Percentiles rank a stretch among this genome's conserved stretches.
Evolutionary conservation across 2,329 filamentous ascomycete species (phyloP).

Genomic region (Calonectria leucothoes): DNA sequence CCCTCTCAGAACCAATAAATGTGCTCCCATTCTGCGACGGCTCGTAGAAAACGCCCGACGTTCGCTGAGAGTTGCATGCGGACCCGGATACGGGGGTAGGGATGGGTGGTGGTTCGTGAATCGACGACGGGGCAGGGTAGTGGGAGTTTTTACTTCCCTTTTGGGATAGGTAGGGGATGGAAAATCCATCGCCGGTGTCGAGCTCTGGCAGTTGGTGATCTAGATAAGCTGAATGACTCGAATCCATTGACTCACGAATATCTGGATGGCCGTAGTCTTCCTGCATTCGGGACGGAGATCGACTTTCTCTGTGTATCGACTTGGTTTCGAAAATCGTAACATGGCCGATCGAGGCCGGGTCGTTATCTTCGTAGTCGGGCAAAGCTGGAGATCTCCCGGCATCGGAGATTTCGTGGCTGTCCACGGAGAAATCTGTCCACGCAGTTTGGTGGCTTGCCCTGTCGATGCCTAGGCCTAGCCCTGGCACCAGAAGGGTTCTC

Average conservation of each 20-base stretch:
- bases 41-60: constrained; percentile 54
- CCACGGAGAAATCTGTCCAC: constrained; percentile 72
- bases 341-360: constrained; percentile 45
- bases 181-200: constrained; percentile 63
- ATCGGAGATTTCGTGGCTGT: constrained; percentile 59
- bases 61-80: constrained; percentile 55
- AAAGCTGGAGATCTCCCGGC: constrained; percentile 43
- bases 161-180: constrained; percentile 58
- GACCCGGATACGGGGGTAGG: constrained; percentile 52
- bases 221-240: constrained; percentile 42
- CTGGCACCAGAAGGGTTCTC: constrained; percentile 61
- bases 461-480: constrained; percentile 54
- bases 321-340: constrained; percentile 48
- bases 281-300: constrained; percentile 28
- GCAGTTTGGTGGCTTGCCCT: constrained; percentile 66
- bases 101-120: constrained; percentile 63
- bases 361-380: constrained; percentile 40
- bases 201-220: constrained; percentile 60
- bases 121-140: constrained; percentile 53
- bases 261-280: constrained; percentile 37
- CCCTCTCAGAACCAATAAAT: constrained; percentile 56
- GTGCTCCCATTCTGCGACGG: constrained; percentile 54
- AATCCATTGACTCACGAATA: constrained; percentile 39
- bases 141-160: constrained; percentile 43
- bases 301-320: constrained; percentile 42